Evolutionary conservation across 2,329 filamentous ascomycete genomes (phyloP).

Genomic region (Parafenestella ontariensis): DNA sequence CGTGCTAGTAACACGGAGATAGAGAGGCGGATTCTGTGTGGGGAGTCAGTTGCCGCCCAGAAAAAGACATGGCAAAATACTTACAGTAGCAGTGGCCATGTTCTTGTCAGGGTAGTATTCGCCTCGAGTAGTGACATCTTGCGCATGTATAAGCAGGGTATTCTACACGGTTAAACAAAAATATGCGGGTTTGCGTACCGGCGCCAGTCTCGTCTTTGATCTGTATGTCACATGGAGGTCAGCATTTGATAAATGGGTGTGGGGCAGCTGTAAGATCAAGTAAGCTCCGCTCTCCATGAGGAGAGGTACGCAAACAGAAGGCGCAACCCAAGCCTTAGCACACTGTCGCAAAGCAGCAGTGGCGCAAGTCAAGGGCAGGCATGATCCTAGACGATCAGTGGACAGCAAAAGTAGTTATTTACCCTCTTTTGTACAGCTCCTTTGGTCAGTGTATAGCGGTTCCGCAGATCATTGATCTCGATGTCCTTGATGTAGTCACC

Average conservation of each 20-base stretch:
- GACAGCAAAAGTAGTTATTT: slow-evolving; percentile 80
- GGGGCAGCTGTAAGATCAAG: slow-evolving; percentile 52
- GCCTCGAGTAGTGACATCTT: slow-evolving; percentile 99
- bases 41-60: slow-evolving; percentile 3
- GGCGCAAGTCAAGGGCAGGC: slow-evolving; percentile 39
- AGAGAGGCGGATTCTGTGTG: slow-evolving; percentile 83
- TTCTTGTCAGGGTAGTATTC: slow-evolving; percentile 97
- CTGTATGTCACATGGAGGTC: slow-evolving; percentile 90
- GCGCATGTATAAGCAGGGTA: slow-evolving; percentile 66
- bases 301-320: slow-evolving; percentile 43
- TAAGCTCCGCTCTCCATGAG: slow-evolving; percentile 56
- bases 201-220: slow-evolving; percentile 99
- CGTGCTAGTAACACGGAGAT: slow-evolving; percentile 93
- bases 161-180: slow-evolving; percentile 64
- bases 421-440: slow-evolving; percentile 99
- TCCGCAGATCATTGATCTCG: slow-evolving; percentile 96
- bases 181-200: slow-evolving; percentile 86
- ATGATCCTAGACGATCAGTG: slow-evolving; percentile 68
- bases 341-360: slow-evolving; percentile 62
- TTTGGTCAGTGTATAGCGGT: slow-evolving; percentile 96
- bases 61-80: slow-evolving; percentile 3
- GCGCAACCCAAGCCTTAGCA: slow-evolving; percentile 26
- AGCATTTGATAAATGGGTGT: slow-evolving; percentile 83
- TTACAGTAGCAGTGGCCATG: slow-evolving; percentile 91
- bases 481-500: slow-evolving; percentile 99